Percentiles rank a stretch among this genome's conserved stretches.
phyloP scores from a whole-genome alignment of 106 monocot genomes.

The Triglochin maritima region DNA sequence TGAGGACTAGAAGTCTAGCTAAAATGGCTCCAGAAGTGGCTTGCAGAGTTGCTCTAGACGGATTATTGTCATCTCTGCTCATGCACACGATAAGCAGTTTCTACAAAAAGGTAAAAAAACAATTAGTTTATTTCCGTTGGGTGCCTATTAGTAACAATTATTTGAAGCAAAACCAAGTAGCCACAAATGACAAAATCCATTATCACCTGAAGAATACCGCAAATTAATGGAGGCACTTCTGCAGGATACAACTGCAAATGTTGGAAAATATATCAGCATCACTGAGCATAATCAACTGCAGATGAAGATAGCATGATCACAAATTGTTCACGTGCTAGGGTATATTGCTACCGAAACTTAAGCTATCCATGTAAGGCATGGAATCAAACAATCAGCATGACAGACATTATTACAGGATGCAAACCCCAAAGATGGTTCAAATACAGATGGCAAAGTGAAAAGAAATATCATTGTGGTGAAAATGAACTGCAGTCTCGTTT shows the following conservation, averaged over 20 bases:
- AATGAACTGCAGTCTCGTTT: no score
- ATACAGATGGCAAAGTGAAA: no score
- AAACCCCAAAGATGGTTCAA: no score
- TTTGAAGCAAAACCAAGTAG: no score
- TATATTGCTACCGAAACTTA: no score
- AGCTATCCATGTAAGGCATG: no score
- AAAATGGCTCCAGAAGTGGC: conserved; percentile 66
- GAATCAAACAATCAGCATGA: no score
- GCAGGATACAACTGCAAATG: conserved; percentile 70
- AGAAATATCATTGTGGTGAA: no score
- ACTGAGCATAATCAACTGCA: neutral
- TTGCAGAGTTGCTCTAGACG: conserved; percentile 56
- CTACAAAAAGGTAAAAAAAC: conserved; percentile 23
- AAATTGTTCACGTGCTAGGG: neutral
- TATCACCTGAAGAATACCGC: conserved; percentile 72
- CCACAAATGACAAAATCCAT: neutral
- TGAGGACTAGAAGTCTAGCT: conserved; percentile 83
- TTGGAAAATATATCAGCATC: neutral
- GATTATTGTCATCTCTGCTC: conserved; percentile 55
- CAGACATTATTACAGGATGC: no score
- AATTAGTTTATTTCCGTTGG: neutral
- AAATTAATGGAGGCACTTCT: conserved; percentile 71
- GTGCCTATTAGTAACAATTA: no score
- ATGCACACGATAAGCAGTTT: conserved; percentile 72
- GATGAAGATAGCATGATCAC: neutral